Conservation (phyloP, 192 early-diverging fungal species). For the Coemansia erecta region DNA sequence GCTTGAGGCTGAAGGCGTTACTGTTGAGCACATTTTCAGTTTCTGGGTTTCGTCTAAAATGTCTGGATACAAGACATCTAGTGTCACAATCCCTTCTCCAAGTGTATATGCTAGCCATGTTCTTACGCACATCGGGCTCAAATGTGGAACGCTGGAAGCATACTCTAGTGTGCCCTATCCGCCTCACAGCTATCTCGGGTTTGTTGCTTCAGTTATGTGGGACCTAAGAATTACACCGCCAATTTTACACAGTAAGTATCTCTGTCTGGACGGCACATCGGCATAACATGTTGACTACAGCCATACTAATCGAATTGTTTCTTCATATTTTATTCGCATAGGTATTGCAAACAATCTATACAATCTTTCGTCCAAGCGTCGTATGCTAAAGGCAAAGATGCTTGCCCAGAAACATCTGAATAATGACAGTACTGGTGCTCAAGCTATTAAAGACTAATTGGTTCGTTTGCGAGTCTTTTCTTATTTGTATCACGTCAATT, state of each 20-base stretch:
- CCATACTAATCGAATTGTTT: no score
- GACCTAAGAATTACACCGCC: slow-evolving; percentile 41
- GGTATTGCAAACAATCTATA: no score
- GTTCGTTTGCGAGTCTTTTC: no score
- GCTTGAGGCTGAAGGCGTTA: slow-evolving; percentile 67
- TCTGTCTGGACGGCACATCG: no score
- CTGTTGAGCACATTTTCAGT: slow-evolving; percentile 86
- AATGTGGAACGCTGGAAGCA: slow-evolving; percentile 56
- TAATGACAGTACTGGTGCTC: no score
- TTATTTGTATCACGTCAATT: no score
- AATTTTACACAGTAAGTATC: slow-evolving; percentile 43
- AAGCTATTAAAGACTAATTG: no score
- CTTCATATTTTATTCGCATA: no score
- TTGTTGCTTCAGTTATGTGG: slow-evolving; percentile 39
- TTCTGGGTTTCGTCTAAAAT: slow-evolving; percentile 94
- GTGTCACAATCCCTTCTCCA: slow-evolving; percentile 72
- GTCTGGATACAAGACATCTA: slow-evolving; percentile 85
- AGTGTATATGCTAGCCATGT: slow-evolving; percentile 73
- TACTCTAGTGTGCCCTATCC: slow-evolving; percentile 43
- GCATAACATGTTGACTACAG: no score
- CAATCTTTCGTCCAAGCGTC: background rate
- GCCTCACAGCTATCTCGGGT: slow-evolving; percentile 46
- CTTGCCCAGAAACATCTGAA: no score
- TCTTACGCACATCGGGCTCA: slow-evolving; percentile 66
- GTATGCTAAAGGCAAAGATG: background rate